A percentile compares a stretch with the other conserved stretches of the same genome.
Conservation (phyloP, 1,284 basidiomycete genomes). For the Cryptococcus maquisensis region DNA sequence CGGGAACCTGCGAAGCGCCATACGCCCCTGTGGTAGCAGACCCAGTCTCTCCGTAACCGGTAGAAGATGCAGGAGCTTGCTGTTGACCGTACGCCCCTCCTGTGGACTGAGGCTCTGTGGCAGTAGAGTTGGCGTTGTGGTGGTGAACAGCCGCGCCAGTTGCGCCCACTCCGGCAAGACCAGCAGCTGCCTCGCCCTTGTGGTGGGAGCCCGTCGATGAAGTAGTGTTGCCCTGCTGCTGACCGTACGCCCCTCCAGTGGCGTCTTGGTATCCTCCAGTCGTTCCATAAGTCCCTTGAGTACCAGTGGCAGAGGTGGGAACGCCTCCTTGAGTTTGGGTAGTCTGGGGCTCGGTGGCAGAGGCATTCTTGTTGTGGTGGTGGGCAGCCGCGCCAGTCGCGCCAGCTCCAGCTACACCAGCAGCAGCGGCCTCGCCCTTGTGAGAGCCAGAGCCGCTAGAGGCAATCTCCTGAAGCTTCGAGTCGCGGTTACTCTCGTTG, state of each 20-base stretch:
- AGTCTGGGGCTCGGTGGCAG: not conserved
- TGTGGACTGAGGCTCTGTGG: slow-evolving; percentile 2
- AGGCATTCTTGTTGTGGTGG: not conserved
- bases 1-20: too few relatives aligned
- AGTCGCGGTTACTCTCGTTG: slow-evolving; percentile 17
- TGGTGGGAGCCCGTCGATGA: not conserved
- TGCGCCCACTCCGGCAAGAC: not conserved
- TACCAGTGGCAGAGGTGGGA: too few relatives aligned
- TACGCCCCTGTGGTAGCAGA: too few relatives aligned
- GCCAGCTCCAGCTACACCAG: slow-evolving; percentile 3
- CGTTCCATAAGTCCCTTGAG: too few relatives aligned
- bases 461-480: slow-evolving; percentile 16
- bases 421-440: not conserved
- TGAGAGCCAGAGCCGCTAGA: not conserved
- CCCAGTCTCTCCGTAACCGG: too few relatives aligned
- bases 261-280: too few relatives aligned
- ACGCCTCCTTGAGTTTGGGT: too few relatives aligned
- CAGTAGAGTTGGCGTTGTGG: not conserved
- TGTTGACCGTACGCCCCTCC: too few relatives aligned
- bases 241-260: too few relatives aligned
- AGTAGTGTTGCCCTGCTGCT: too few relatives aligned
- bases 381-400: not conserved
- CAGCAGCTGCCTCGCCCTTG: not conserved
- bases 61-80: too few relatives aligned
- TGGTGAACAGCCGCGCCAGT: not conserved